A percentile compares a stretch with the other conserved stretches of the same genome.
These are phyloP conservation scores for Eucalyptus pauciflora DNA, from an alignment of 345 rosid genomes.

Conservation along the genomic window DNA sequence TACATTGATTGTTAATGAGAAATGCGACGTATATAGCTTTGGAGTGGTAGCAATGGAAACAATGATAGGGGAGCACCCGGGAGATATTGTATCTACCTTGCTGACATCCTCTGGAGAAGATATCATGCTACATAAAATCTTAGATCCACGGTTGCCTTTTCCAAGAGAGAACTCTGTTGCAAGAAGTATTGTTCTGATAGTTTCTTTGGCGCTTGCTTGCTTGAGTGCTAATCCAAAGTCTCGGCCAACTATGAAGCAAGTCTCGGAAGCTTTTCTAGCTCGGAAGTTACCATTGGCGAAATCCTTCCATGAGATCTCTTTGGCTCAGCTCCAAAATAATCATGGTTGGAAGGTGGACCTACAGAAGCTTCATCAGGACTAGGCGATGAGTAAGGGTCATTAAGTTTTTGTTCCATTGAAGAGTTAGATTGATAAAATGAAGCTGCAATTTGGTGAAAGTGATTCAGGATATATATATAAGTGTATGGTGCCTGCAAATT, in stretches of 20 bases:
- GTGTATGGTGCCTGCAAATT: neutral
- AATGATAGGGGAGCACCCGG: constrained; percentile 6
- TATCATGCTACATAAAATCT: neutral
- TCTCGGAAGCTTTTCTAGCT: neutral
- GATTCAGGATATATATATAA: rapidly evolving
- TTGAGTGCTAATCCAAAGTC: neutral
- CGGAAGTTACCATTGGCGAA: neutral
- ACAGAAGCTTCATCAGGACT: neutral
- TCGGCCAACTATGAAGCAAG: neutral
- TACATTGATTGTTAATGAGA: constrained; percentile 2
- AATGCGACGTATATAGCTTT: constrained; percentile 10
- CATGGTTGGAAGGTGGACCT: neutral
- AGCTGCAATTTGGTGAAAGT: neutral
- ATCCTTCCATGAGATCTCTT: neutral
- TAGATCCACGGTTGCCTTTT: neutral
- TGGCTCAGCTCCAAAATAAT: neutral
- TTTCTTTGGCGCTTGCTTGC: neutral
- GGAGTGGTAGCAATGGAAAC: constrained; percentile 8
- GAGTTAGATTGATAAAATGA: neutral
- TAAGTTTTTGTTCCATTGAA: neutral
- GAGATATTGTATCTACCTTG: neutral
- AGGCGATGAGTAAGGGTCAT: neutral
- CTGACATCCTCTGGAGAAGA: neutral
- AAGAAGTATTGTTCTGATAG: neutral
- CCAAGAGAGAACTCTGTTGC: neutral